Evolutionary conservation across 2,329 filamentous ascomycete species (phyloP).

Genomic region (Ilyonectria destructans): DNA sequence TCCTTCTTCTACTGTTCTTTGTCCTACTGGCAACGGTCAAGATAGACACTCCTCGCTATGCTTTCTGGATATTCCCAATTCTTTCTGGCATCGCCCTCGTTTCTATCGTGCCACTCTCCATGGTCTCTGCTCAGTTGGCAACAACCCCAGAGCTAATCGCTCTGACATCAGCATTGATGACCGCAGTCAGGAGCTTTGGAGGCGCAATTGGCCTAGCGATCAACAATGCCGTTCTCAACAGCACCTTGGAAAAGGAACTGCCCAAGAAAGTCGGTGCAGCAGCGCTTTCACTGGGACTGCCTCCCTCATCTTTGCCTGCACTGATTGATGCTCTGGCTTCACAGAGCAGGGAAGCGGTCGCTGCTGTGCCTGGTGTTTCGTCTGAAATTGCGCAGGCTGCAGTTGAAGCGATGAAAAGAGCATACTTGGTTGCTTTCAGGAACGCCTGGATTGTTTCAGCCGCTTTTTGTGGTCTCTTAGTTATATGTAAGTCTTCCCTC

Average conservation of each 20-base stretch:
- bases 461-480: conserved; percentile 7
- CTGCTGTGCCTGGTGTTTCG: conserved; percentile 2
- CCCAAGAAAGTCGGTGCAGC: conserved; percentile 8
- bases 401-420: neutral
- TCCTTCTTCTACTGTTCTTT: neutral
- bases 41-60: neutral
- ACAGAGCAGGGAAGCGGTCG: neutral
- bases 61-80: neutral
- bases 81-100: neutral
- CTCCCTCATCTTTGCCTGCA: neutral
- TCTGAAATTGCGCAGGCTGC: conserved; percentile 4
- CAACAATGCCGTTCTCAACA: conserved; percentile 12
- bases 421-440: conserved; percentile 12
- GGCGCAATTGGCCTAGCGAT: conserved; percentile 7
- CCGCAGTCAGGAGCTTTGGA: neutral
- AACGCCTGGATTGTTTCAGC: conserved; percentile 16
- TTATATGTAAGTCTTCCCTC: conserved; percentile 4
- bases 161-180: neutral
- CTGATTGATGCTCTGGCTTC: conserved; percentile 1
- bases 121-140: conserved; percentile 11
- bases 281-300: neutral
- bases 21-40: neutral
- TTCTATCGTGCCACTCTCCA: neutral
- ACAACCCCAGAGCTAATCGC: conserved; percentile 10
- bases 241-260: conserved; percentile 4